phyloP scores from a whole-genome alignment of 305 asterid genomes.

The Stenogyne calaminthoides region DNA sequence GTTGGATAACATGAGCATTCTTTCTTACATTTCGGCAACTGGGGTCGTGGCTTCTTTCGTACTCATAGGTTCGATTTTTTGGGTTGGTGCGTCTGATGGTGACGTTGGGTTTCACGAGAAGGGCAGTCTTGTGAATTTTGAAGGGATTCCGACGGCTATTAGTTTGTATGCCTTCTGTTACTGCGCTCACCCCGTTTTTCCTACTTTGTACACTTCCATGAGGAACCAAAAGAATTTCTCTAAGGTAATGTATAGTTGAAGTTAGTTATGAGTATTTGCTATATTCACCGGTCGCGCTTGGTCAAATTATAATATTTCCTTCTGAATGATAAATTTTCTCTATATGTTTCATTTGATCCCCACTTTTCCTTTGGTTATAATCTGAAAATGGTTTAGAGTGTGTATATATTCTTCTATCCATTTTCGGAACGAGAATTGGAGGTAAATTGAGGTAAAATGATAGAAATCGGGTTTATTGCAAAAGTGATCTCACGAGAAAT shows the following conservation, averaged over 20 bases:
- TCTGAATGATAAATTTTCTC: too few relatives aligned
- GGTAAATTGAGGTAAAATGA: too few relatives aligned
- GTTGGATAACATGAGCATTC: conserved; percentile 69
- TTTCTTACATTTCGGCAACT: conserved; percentile 69
- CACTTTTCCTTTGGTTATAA: too few relatives aligned
- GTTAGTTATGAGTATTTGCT: neutral
- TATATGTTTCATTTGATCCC: too few relatives aligned
- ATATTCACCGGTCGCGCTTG: too few relatives aligned
- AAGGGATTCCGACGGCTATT: conserved; percentile 60
- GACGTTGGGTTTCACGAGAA: conserved; percentile 62
- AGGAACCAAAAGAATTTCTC: conserved; percentile 59
- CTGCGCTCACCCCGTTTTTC: conserved; percentile 79
- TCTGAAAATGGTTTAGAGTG: too few relatives aligned
- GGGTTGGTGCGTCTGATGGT: conserved; percentile 63
- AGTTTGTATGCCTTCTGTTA: conserved; percentile 70
- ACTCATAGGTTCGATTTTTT: conserved; percentile 57
- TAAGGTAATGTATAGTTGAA: conserved; percentile 37
- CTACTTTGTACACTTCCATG: conserved; percentile 69
- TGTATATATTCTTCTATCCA: too few relatives aligned
- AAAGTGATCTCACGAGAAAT: too few relatives aligned
- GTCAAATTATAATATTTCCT: too few relatives aligned
- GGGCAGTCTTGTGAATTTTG: conserved; percentile 41
- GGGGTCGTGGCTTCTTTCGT: conserved; percentile 79
- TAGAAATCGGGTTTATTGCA: too few relatives aligned
- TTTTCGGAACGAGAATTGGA: too few relatives aligned